These are phyloP conservation scores for Penicillium steckii DNA, from an alignment of 495 filamentous ascomycete genomes.

Conservation along the genomic window DNA sequence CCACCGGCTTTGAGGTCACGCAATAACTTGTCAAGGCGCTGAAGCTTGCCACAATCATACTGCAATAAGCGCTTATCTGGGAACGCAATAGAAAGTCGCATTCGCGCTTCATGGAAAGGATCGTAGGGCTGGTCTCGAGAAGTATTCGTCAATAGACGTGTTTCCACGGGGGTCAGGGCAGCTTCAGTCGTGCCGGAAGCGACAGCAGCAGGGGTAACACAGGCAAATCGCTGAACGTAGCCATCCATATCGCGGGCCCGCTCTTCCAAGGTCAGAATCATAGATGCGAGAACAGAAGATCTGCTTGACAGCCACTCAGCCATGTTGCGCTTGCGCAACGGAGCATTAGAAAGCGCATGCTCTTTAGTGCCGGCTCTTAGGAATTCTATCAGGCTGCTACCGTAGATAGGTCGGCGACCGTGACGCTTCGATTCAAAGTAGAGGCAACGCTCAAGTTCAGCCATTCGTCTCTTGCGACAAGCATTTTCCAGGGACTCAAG, in stretches of 20 bases:
- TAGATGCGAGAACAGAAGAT: slow-evolving; percentile 64
- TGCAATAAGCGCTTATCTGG: slow-evolving; percentile 93
- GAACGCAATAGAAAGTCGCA: slow-evolving; percentile 92
- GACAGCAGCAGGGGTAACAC: slow-evolving; percentile 84
- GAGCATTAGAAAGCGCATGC: slow-evolving; percentile 38
- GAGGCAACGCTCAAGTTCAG: slow-evolving; percentile 75
- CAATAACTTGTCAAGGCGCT: slow-evolving; percentile 82
- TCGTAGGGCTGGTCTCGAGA: slow-evolving; percentile 63
- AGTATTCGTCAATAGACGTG: slow-evolving; percentile 47
- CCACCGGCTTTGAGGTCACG: slow-evolving; percentile 85
- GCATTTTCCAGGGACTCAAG: slow-evolving; percentile 71
- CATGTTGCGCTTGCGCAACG: slow-evolving; percentile 40
- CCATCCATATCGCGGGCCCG: slow-evolving; percentile 68
- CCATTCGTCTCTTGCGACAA: slow-evolving; percentile 68
- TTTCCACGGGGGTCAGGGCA: slow-evolving; percentile 63
- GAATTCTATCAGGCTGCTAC: slow-evolving; percentile 68
- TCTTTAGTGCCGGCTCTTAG: slow-evolving; percentile 61
- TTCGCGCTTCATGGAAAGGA: slow-evolving; percentile 90
- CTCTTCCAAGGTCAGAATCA: slow-evolving; percentile 72
- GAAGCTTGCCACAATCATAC: slow-evolving; percentile 97
- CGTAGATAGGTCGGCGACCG: slow-evolving; percentile 78
- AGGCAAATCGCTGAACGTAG: slow-evolving; percentile 83
- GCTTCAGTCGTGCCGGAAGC: slow-evolving; percentile 72
- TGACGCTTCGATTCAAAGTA: slow-evolving; percentile 80
- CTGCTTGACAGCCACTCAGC: slow-evolving; percentile 74